Evolutionary conservation across 305 asterid species (phyloP), one percentile per base, ranked within the genome.

Genomic region (Rubia peregrina): DNA sequence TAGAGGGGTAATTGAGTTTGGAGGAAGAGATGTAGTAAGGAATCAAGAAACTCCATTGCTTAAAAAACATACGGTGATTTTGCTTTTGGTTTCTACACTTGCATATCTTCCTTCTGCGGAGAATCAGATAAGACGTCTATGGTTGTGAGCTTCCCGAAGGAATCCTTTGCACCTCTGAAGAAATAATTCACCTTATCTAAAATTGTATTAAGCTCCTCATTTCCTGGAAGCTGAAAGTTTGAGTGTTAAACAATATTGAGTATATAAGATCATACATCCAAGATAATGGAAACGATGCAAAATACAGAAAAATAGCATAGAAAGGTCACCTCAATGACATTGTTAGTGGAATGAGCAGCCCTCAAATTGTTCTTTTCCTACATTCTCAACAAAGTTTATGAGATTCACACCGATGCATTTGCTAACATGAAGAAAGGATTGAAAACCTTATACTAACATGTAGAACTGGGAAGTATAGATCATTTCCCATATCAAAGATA

Each of bases 101-200:
- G 70, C 8, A 86, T 17, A 62, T 77, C 87, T 81, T 83, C 90
- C 70, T 86, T 86, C 1, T 89, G 41, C 41, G 85, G 76, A 4
- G 46, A 9, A 71, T 85, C 95, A 2, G 82, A 69, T 67, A 59
- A 82, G 9, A 85, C 14, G 76, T 84, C 82, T 77, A 93, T 73
- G 71, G 83, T 82, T 19, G 97, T 81, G 76, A 93, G 76, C 88
- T 93, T 90, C 80, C 97, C 97, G 21, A 93, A 90, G 2, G 98
- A 90, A 76, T 93, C 98, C 81, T 90, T 89, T 12, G 96, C 97
- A 13, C 85, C 90, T 33, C 97, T 97, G 40, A 93, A 90, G 80
- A 90, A 93, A 78, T 86, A 95, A 83, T 86, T 88, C 82, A 93
- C 95, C 74, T 89, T 90, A 73, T 93, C 98, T 26, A 93, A 44